phyloP scores from a whole-genome alignment of 495 filamentous ascomycete genomes.

The Antarctomyces pellizariae region DNA sequence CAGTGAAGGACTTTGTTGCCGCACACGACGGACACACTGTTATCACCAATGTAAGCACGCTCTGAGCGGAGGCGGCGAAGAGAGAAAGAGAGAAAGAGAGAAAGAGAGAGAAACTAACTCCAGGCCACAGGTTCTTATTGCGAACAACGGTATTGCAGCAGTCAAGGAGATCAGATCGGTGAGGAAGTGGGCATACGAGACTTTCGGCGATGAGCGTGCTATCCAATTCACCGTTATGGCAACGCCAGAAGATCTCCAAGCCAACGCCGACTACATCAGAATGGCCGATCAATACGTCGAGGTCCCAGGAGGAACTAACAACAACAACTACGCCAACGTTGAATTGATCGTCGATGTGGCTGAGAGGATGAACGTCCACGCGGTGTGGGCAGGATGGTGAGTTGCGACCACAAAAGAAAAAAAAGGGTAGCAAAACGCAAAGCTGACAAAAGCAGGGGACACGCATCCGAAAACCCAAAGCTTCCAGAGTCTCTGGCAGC shows the following conservation, averaged over 20 bases:
- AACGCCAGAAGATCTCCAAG: conserved; percentile 92
- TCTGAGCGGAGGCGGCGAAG: neutral
- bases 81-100: neutral
- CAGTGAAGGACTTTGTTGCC: conserved; percentile 87
- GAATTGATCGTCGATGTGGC: conserved; percentile 97
- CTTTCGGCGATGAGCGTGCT: conserved; percentile 89
- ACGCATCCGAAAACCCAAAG: conserved; percentile 96
- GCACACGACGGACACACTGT: conserved; percentile 83
- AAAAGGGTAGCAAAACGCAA: too few relatives aligned
- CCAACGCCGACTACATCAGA: conserved; percentile 97
- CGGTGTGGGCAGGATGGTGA: conserved; percentile 97
- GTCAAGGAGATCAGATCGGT: conserved; percentile 98
- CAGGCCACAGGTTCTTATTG: conserved; percentile 63
- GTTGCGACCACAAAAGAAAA: conserved; percentile 12
- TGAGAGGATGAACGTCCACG: conserved; percentile 96
- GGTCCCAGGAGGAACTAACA: conserved; percentile 97
- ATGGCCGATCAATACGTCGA: conserved; percentile 99
- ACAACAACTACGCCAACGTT: conserved; percentile 99
- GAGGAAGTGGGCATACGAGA: conserved; percentile 99
- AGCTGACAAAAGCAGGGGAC: conserved; percentile 37
- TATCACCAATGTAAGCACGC: conserved; percentile 65
- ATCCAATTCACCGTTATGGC: conserved; percentile 99
- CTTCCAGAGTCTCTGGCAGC: conserved; percentile 87
- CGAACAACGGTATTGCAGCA: conserved; percentile 98
- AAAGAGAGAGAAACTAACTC: conserved; percentile 1